Evolutionary conservation across 768 basidiomycete genomes (phyloP), one percentile per base, ranked within the genome.

Genomic region (Guyanaporus albipodus): DNA sequence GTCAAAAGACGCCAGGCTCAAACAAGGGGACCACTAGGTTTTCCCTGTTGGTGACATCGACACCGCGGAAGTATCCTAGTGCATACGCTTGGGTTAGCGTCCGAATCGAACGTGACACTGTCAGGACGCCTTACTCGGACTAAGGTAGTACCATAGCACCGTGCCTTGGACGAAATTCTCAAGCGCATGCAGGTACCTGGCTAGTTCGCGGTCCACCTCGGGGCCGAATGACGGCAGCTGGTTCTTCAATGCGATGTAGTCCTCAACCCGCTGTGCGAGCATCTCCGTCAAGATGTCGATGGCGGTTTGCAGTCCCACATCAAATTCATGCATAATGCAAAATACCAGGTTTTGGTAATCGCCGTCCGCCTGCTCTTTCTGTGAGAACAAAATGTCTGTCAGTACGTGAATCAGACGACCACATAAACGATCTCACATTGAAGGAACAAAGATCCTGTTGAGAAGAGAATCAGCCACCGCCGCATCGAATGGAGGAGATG

Each of bases 311-410:
- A 70, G 47, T 14, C 66, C 67, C 8, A 63, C 57, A 14, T 61
- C 48, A 28, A 49, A 61, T 48, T 70, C 68, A 24, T 66, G 48
- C 69, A 70, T 70, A 43, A 70, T 62, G 29, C 69, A 70, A 51
- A 70, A 70, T 18, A 70, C 69, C 18, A 70, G 53, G 45, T 70
- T 70, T 57, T 70, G 69, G 49, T 68, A 70, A 43, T 70, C 69
- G 35, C 69, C 67, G 47, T 71, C 70, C 21, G 63, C 56, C 22
- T 70, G 69, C 50, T 70, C 69, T 54, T 70, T 70, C 69, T 70
- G 50, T 44, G n/a, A 35, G 27, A 18, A 38, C 6, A 24, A 7
- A 18, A 52, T 22, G 15, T 11, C 33, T 35, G 24, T 59, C 36
- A 52, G 55, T 27, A 15, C 15, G 18, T 21, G 39, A 46, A 57